Conservation (phyloP, 2,329 filamentous ascomycete genomes). For the Stylonectria norvegica region DNA sequence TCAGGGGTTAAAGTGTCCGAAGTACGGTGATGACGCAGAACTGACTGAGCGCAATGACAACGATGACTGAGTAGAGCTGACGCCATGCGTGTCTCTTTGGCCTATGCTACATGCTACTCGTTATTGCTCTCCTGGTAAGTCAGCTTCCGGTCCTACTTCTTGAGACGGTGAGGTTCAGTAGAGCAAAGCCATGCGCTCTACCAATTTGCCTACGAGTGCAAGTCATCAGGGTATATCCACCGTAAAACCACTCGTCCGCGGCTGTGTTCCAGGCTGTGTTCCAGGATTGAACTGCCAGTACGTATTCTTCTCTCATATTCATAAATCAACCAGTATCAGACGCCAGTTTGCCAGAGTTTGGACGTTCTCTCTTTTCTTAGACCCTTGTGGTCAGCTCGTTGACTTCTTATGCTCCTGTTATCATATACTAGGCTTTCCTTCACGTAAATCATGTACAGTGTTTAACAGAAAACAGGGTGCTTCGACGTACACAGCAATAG, state of each 20-base stretch:
- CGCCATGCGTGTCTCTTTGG: not conserved
- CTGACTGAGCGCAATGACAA: not conserved
- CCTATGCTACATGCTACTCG: not conserved
- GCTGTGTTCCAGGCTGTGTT: not conserved
- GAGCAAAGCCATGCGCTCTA: not conserved
- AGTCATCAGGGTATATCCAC: not conserved
- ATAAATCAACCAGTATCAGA: not conserved
- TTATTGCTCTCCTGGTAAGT: not conserved
- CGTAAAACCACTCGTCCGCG: not conserved
- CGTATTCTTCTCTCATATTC: not conserved
- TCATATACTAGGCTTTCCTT: not conserved
- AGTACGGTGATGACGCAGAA: too few species aligned
- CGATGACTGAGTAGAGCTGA: not conserved
- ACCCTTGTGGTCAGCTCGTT: not conserved
- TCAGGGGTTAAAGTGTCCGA: too few species aligned
- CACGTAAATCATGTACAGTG: not conserved
- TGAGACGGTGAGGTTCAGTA: not conserved
- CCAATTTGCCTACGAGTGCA: not conserved
- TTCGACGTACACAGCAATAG: too few species aligned
- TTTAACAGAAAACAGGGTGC: too few species aligned
- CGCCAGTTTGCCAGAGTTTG: not conserved
- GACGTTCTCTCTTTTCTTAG: not conserved
- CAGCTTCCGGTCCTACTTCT: not conserved
- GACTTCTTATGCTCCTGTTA: not conserved
- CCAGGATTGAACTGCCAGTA: too few species aligned